phyloP scores from a whole-genome alignment of 1,284 basidiomycete genomes.

The Heterobasidion occidentale region DNA sequence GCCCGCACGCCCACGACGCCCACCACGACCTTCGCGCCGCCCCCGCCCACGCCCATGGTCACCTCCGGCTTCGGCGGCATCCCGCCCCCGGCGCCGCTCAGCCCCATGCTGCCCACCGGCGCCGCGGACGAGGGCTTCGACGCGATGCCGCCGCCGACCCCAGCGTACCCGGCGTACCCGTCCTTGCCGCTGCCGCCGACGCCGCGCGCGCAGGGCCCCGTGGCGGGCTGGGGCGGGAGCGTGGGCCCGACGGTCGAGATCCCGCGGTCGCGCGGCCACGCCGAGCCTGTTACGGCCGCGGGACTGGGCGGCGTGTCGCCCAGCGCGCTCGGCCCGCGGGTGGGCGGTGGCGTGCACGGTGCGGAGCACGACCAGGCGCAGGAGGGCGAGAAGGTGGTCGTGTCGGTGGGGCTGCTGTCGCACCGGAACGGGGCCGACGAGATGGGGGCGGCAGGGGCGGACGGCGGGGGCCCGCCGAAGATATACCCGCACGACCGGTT shows the following conservation, averaged over 20 bases:
- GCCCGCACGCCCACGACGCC: constrained; percentile 43
- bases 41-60: constrained; percentile 11
- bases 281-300: neutral
- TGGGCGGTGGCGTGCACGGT: constrained; percentile 27
- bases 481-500: constrained; percentile 73
- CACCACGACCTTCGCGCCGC: constrained; percentile 25
- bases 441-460: constrained; percentile 11
- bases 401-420: constrained; percentile 64
- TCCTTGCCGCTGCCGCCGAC: constrained; percentile 35
- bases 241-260: constrained; percentile 59
- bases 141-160: constrained; percentile 34
- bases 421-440: constrained; percentile 21
- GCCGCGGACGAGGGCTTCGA: constrained; percentile 10
- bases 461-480: constrained; percentile 21
- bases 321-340: constrained; percentile 30
- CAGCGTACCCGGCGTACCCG: constrained; percentile 65
- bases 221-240: constrained; percentile 35
- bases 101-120: constrained; percentile 5
- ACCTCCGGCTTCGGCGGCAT: constrained; percentile 3
- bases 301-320: constrained; percentile 9
- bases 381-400: constrained; percentile 34
- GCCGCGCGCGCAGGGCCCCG: constrained; percentile 47
- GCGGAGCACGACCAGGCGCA: constrained; percentile 33
- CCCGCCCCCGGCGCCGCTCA: constrained; percentile 10
- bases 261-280: constrained; percentile 40